These are phyloP conservation scores for Eragrostis curvula DNA, from an alignment of 176 grass and related monocot species.

Conservation along the genomic window DNA sequence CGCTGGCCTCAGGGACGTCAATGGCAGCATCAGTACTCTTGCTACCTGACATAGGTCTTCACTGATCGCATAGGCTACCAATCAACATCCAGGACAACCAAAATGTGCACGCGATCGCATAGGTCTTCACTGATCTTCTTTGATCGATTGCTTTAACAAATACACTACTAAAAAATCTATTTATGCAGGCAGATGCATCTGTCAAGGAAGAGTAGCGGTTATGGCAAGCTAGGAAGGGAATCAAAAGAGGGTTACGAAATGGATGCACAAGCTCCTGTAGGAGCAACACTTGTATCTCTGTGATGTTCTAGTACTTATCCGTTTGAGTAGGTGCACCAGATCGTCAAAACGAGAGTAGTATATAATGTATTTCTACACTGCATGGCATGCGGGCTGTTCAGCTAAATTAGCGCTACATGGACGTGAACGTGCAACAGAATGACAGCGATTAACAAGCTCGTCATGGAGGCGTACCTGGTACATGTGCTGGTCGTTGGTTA, in stretches of 20 bases:
- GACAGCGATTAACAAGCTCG: neutral
- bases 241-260: neutral
- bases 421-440: constrained; percentile 5
- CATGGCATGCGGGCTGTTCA: constrained; percentile 12
- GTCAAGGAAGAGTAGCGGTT: constrained; percentile 20
- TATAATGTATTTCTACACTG: neutral
- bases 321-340: neutral
- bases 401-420: constrained; percentile 9
- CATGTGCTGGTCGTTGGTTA: neutral
- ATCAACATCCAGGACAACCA: neutral
- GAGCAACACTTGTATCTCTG: neutral
- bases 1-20: too few relatives aligned
- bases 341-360: neutral
- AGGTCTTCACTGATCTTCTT: neutral
- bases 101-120: constrained; percentile 22
- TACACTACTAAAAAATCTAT: neutral
- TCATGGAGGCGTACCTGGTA: neutral
- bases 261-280: neutral
- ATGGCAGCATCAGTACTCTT: neutral
- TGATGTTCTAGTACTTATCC: neutral
- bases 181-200: neutral
- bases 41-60: constrained; percentile 12
- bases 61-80: neutral
- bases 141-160: neutral
- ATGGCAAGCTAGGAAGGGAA: constrained; percentile 51